Evolutionary conservation across 805 yeast species (phyloP).

Genomic region (Starmerella powellii): DNA sequence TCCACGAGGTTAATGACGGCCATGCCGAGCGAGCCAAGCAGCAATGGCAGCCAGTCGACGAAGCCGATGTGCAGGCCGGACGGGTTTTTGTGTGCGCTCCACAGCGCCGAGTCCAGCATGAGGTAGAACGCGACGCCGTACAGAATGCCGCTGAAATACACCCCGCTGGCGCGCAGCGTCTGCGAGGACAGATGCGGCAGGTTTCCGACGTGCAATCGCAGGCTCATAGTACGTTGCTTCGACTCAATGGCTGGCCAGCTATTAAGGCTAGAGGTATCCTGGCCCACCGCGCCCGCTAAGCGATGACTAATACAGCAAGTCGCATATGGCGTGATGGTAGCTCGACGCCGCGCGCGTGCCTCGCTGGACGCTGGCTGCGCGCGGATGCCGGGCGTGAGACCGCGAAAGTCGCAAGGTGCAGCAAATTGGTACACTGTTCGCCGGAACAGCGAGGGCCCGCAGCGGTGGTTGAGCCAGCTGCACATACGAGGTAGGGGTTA

Average conservation of each 20-base stretch:
- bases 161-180: slow-evolving; percentile 58
- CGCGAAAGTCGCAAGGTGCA: too few species aligned
- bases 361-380: too few species aligned
- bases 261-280: too few species aligned
- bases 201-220: slow-evolving; percentile 13
- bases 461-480: too few species aligned
- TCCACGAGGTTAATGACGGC: slow-evolving; percentile 62
- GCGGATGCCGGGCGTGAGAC: too few species aligned
- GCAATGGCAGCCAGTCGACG: slow-evolving; percentile 90
- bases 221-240: slow-evolving; percentile 9
- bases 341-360: too few species aligned
- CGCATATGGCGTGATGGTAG: too few species aligned
- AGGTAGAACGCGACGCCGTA: slow-evolving; percentile 85
- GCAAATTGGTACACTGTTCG: too few species aligned
- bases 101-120: slow-evolving; percentile 78
- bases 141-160: slow-evolving; percentile 40
- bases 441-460: too few species aligned
- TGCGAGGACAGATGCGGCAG: slow-evolving; percentile 52
- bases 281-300: too few species aligned
- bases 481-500: too few species aligned
- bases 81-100: slow-evolving; percentile 72
- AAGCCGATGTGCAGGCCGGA: slow-evolving; percentile 78
- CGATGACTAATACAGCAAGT: too few species aligned
- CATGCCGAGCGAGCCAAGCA: slow-evolving; percentile 84
- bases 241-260: not conserved